A percentile compares a stretch with the other conserved stretches of the same genome.
phyloP scores from a whole-genome alignment of 371 early-diverging fungal species.

The Nematocida major region DNA sequence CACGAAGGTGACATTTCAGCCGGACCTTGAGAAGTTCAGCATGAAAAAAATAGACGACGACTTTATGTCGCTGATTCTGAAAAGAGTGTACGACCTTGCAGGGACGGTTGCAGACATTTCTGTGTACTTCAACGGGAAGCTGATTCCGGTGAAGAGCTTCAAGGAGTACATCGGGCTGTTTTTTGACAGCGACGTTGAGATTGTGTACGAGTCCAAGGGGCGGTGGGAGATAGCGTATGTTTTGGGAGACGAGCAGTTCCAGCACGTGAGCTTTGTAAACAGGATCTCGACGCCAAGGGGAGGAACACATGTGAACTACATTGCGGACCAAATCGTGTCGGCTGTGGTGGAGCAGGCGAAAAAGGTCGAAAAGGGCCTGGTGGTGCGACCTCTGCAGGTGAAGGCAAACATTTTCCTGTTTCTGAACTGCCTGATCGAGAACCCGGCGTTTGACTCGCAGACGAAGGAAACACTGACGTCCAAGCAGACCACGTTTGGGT shows the following conservation, averaged over 20 bases:
- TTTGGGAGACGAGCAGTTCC: constrained; percentile 85
- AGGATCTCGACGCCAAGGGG: constrained; percentile 91
- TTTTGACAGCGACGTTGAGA: constrained; percentile 55
- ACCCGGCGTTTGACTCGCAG: constrained; percentile 96
- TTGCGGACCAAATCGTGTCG: constrained; percentile 79
- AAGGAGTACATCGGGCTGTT: constrained; percentile 83
- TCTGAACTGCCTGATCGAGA: constrained; percentile 89
- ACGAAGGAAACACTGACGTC: constrained; percentile 96
- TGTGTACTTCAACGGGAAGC: constrained; percentile 80
- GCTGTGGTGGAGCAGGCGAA: constrained; percentile 71
- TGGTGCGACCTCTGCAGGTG: constrained; percentile 75
- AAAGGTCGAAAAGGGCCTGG: constrained; percentile 70
- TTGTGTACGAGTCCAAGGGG: constrained; percentile 71
- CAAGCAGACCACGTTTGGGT: constrained; percentile 75
- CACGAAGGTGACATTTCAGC: constrained; percentile 79
- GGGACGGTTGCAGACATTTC: constrained; percentile 78
- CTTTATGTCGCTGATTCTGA: constrained; percentile 76
- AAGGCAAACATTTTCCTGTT: constrained; percentile 86
- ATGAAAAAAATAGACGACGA: constrained; percentile 78
- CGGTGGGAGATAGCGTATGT: constrained; percentile 95
- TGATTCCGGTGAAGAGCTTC: constrained; percentile 76
- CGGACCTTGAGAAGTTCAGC: constrained; percentile 83
- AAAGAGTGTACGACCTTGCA: constrained; percentile 91
- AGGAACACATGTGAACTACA: constrained; percentile 83
- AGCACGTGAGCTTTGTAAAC: constrained; percentile 94